Evolutionary conservation across 345 rosid species (phyloP), one percentile per base, ranked within the genome.

Genomic region (Angophora floribunda): DNA sequence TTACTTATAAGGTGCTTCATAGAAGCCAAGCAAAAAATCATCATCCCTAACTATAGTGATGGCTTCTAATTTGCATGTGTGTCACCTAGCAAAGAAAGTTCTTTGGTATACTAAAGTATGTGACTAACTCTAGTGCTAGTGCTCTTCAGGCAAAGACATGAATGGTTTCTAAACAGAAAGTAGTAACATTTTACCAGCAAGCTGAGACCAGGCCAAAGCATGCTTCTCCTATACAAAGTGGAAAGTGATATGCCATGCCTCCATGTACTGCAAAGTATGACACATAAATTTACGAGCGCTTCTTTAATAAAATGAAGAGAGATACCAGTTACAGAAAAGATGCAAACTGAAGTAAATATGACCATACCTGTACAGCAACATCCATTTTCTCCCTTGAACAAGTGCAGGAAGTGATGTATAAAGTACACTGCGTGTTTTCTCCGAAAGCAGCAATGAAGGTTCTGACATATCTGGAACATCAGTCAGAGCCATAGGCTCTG

Each of bases 171-270:
- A 15, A 14, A 51, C 85, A 51, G 26, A 17, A 75, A 36, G 49
- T 75, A 36, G 16, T 52, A 85, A 70, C 28, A 7, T 85, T 88
- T 52, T 89, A 90, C 99, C 96, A 98, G 95, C 93, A 98, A 92
- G 90, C 98, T 97, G 41, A 90, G 96, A 82, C 99, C 99, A 88
- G 99, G 97, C 98, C 97, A 98, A 88, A 98, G 96, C 91, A 91
- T 92, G 95, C 99, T 97, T 94, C 97, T 95, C 89, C 99, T 93
- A 89, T 98, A 98, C 59, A 98, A 91, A 41, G 99, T 96, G 52
- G 98, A 95, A 85, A 98, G 95, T 41, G 99, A 95, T 90, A 98
- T 95, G 45, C 99, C 99, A 84, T 98, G 98, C 92, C 97, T 96
- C 99, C 99, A 97, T 84, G 99, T 98, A 92, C 99, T 97, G 90